These are phyloP conservation scores for Ogataea chonburiensis DNA, from an alignment of 805 yeast species.

Conservation along the genomic window DNA sequence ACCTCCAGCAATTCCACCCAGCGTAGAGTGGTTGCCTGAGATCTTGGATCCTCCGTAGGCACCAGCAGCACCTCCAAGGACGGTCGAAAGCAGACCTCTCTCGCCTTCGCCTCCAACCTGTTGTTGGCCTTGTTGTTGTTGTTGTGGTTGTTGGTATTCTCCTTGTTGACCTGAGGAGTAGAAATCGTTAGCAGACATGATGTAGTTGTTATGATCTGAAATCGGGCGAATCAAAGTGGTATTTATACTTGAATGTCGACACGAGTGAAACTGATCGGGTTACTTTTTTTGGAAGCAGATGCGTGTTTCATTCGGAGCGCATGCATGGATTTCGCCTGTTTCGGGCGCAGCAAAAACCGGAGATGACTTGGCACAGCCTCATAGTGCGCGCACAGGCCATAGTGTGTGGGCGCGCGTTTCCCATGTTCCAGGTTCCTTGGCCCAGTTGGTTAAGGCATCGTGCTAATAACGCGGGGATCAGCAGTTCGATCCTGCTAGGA, in stretches of 20 bases:
- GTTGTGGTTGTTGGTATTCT: conserved; percentile 32
- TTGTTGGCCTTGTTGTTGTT: conserved; percentile 34
- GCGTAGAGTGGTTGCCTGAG: conserved; percentile 39
- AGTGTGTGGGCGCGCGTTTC: too few relatives aligned
- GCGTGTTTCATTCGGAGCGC: conserved; percentile 1
- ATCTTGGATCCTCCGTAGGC: conserved; percentile 50
- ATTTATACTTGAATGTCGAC: conserved; percentile 1
- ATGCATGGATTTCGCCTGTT: conserved; percentile 1
- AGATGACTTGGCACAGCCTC: not conserved
- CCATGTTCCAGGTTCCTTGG: conserved; percentile 38
- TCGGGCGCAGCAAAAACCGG: conserved; percentile 5
- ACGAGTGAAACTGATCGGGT: conserved; percentile 5
- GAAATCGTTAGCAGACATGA: conserved; percentile 59
- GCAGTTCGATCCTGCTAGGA: conserved; percentile 89
- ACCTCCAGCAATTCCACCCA: conserved; percentile 53
- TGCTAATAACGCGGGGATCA: conserved; percentile 56
- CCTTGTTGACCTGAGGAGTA: conserved; percentile 46
- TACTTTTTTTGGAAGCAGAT: conserved; percentile 5
- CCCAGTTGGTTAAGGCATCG: conserved; percentile 46
- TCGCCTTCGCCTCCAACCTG: conserved; percentile 32
- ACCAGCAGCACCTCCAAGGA: conserved; percentile 54
- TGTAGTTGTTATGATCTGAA: conserved; percentile 2
- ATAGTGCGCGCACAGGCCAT: not conserved
- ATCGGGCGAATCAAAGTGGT: not conserved
- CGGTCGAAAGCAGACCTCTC: conserved; percentile 44